Conservation (phyloP, 2,329 filamentous ascomycete species). For the Botrytis tulipae region DNA sequence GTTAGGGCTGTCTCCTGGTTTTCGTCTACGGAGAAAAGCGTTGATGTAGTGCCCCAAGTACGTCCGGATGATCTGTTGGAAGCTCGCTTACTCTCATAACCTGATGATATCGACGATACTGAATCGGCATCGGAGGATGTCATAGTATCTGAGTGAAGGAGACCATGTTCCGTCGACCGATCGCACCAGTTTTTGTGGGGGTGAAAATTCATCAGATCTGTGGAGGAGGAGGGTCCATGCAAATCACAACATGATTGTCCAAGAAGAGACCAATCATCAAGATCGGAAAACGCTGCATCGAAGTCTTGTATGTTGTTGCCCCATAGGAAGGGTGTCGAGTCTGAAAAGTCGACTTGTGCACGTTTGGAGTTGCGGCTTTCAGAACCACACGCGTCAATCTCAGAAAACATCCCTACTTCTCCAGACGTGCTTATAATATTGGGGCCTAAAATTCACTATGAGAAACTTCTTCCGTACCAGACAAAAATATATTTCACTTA, state of each 20-base stretch:
- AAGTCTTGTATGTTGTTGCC: neutral
- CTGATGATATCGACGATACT: conserved; percentile 16
- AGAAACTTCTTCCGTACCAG: neutral
- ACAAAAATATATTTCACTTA: neutral
- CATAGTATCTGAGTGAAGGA: neutral
- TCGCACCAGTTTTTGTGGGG: neutral
- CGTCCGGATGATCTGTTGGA: conserved; percentile 24
- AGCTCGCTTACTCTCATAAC: conserved; percentile 2
- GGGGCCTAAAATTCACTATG: neutral
- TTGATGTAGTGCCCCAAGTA: conserved; percentile 28
- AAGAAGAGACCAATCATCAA: neutral
- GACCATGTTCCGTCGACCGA: neutral
- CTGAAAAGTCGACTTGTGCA: neutral
- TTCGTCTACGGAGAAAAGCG: conserved; percentile 14
- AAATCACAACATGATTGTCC: neutral
- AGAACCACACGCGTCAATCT: neutral
- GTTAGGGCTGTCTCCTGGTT: neutral
- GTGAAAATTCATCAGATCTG: neutral
- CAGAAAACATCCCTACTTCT: neutral
- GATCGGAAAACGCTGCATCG: neutral
- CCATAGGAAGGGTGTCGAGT: neutral
- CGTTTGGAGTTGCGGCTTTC: neutral
- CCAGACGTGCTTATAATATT: neutral
- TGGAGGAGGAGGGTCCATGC: neutral
- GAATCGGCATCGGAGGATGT: conserved; percentile 21